Evolutionary conservation across 306 rosid genomes (phyloP).

Genomic region (Pterocarpus santalinus): DNA sequence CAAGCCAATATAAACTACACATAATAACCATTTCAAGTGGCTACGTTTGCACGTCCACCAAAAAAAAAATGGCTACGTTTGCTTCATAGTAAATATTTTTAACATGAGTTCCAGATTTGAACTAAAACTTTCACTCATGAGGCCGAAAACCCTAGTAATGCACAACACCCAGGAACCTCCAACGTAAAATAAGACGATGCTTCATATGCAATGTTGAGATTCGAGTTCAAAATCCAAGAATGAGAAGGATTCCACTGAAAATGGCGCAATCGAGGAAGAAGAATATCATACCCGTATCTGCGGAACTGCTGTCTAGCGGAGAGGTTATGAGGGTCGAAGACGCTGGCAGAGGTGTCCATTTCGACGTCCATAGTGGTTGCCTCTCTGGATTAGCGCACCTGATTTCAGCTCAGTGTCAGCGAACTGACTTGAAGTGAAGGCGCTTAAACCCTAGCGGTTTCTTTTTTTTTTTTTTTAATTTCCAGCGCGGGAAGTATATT

Average conservation of each 20-base stretch:
- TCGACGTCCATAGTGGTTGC: constrained; percentile 59
- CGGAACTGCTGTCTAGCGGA: constrained; percentile 72
- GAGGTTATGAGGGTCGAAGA: constrained; percentile 82
- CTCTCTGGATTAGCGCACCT: neutral
- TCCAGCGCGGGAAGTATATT: too few species aligned
- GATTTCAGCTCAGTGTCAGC: neutral
- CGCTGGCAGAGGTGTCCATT: constrained; percentile 72
- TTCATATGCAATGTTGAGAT: neutral
- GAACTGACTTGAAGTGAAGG: too few species aligned
- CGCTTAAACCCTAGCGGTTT: too few species aligned
- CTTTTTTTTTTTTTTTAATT: too few species aligned
- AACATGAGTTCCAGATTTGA: too few species aligned
- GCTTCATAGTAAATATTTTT: too few species aligned
- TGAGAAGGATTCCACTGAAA: neutral
- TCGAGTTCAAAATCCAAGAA: neutral
- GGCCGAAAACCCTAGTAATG: constrained; percentile 28
- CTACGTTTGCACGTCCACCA: too few species aligned
- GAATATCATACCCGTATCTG: constrained; percentile 70
- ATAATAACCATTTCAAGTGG: too few species aligned
- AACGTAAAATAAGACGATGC: neutral
- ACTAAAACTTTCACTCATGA: too few species aligned
- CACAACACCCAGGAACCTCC: constrained; percentile 12
- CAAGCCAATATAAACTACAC: too few species aligned
- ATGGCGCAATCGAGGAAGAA: neutral
- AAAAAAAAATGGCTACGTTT: too few species aligned